Conservation (phyloP, 331 rosid species). For the Spiraea crenata region DNA sequence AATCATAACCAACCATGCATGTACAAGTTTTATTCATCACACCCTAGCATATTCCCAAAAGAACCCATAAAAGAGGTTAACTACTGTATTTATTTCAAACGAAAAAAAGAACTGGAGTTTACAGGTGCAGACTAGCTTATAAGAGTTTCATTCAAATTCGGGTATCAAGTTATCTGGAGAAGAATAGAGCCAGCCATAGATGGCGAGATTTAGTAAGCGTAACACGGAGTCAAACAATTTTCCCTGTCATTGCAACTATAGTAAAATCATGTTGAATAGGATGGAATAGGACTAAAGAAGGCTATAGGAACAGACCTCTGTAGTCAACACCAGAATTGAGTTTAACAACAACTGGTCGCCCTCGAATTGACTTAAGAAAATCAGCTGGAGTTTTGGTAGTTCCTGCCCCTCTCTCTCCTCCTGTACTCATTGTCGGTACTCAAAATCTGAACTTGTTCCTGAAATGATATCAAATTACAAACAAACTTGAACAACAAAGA, state of each 20-base stretch:
- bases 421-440: conserved; percentile 50
- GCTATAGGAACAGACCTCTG: conserved; percentile 48
- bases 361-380: conserved; percentile 78
- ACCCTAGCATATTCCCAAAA: no score
- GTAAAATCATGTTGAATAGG: no score
- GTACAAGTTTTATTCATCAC: background rate
- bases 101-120: no score
- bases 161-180: no score
- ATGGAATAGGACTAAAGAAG: background rate
- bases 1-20: background rate
- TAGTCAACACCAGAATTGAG: conserved; percentile 92
- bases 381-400: conserved; percentile 76
- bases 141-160: no score
- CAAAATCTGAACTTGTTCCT: conserved; percentile 1
- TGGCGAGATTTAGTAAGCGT: no score
- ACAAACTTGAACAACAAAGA: background rate
- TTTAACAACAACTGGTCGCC: conserved; percentile 78
- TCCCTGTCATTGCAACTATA: no score
- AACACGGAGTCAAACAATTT: no score
- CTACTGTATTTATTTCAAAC: no score
- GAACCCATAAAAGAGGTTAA: no score
- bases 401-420: conserved; percentile 49
- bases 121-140: no score
- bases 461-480: background rate
- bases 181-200: no score